A percentile compares a stretch with the other conserved stretches of the same genome.
phyloP scores from a whole-genome alignment of 2,329 filamentous ascomycete genomes.

The Neofusicoccum parvum region DNA sequence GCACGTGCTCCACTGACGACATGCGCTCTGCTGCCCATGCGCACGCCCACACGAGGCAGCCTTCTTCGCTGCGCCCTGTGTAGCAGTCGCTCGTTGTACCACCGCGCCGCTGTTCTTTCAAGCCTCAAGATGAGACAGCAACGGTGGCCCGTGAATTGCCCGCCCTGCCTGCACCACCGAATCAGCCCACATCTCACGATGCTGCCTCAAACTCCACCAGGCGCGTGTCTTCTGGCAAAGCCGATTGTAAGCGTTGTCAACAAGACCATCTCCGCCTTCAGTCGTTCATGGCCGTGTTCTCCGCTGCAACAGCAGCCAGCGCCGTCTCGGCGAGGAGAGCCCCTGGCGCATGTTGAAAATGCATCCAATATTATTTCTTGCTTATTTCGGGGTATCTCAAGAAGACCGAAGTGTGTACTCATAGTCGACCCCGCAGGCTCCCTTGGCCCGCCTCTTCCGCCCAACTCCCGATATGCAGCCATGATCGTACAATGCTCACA shows the following conservation, averaged over 20 bases:
- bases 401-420: constrained; percentile 12
- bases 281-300: no score
- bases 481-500: constrained; percentile 7
- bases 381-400: constrained; percentile 23
- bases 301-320: no score
- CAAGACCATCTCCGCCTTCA: not conserved
- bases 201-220: not conserved
- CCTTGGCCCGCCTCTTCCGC: not conserved
- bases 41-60: not conserved
- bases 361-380: constrained; percentile 12
- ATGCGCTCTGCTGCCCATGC: not conserved
- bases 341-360: not conserved
- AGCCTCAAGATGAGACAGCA: not conserved
- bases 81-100: not conserved
- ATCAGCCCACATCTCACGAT: constrained; percentile 1
- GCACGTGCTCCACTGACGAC: constrained; percentile 11
- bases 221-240: not conserved
- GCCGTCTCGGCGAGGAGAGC: no score
- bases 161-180: not conserved
- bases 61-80: not conserved
- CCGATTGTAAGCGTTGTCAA: not conserved
- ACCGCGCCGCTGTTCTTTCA: not conserved
- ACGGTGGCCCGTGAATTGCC: not conserved
- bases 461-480: constrained; percentile 21
- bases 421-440: constrained; percentile 6